These are phyloP conservation scores for Colletotrichum orbiculare DNA, from an alignment of 2,329 filamentous ascomycete genomes.

Conservation along the genomic window DNA sequence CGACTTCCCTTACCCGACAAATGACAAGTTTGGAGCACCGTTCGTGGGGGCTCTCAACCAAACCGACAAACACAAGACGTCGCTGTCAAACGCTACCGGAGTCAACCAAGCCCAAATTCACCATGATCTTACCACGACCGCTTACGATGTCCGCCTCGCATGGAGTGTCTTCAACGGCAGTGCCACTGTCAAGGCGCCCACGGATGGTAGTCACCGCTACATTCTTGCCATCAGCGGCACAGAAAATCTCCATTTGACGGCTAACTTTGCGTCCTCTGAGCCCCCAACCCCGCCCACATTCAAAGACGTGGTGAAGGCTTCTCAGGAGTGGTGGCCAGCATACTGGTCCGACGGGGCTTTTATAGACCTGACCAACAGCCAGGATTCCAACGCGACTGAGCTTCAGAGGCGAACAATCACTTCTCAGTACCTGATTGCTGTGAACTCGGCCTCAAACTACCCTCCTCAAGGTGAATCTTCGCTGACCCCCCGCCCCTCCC, in stretches of 20 bases:
- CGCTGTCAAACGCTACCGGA: conserved; percentile 40
- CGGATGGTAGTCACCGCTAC: conserved; percentile 55
- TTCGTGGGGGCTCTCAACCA: conserved; percentile 64
- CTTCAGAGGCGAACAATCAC: conserved; percentile 64
- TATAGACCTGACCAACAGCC: conserved; percentile 57
- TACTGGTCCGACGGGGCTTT: conserved; percentile 65
- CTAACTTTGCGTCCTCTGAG: conserved; percentile 46
- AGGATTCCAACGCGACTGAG: conserved; percentile 55
- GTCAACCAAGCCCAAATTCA: conserved; percentile 50
- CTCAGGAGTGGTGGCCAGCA: conserved; percentile 56
- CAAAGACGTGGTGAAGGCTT: conserved; percentile 43
- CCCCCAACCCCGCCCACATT: conserved; percentile 40
- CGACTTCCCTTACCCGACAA: conserved; percentile 62
- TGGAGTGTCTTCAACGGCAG: conserved; percentile 46
- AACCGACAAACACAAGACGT: conserved; percentile 56
- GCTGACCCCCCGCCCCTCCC: not conserved
- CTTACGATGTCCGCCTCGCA: conserved; percentile 52
- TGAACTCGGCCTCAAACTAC: conserved; percentile 61
- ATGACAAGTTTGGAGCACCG: conserved; percentile 65
- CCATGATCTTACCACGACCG: conserved; percentile 55
- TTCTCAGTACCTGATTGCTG: conserved; percentile 63
- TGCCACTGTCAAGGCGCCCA: conserved; percentile 47
- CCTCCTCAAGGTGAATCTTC: conserved; percentile 54
- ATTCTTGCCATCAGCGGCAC: conserved; percentile 45
- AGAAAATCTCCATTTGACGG: conserved; percentile 44